Percentiles rank a stretch among this genome's conserved stretches.
These are phyloP conservation scores for Psilocybe mexicana DNA, from an alignment of 1,284 basidiomycete species.

Conservation along the genomic window DNA sequence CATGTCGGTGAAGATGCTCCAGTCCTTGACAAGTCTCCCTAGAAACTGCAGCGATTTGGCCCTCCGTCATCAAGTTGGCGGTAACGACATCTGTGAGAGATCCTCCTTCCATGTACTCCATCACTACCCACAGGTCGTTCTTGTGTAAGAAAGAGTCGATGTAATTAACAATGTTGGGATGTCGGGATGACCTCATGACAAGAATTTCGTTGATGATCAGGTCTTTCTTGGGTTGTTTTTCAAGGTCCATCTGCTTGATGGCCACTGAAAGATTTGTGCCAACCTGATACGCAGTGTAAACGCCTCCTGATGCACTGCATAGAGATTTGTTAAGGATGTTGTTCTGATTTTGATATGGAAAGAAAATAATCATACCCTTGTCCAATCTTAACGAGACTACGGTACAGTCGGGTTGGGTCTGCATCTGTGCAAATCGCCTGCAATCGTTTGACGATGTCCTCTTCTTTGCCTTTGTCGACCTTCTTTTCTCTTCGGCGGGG, in stretches of 20 bases:
- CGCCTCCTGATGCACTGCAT: slow-evolving; percentile 89
- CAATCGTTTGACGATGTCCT: slow-evolving; percentile 89
- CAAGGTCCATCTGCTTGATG: slow-evolving; percentile 99
- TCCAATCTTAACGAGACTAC: slow-evolving; percentile 94
- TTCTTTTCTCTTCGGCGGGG: slow-evolving; percentile 87
- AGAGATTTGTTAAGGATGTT: not conserved
- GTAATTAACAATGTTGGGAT: slow-evolving; percentile 99
- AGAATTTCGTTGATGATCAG: slow-evolving; percentile 99
- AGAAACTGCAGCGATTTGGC: slow-evolving; percentile 93
- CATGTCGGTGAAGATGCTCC: slow-evolving; percentile 90
- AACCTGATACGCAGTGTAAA: slow-evolving; percentile 97
- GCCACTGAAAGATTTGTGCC: slow-evolving; percentile 93
- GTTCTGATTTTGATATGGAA: not conserved
- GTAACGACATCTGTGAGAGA: slow-evolving; percentile 95
- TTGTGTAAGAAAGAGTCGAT: slow-evolving; percentile 98
- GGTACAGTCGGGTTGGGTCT: slow-evolving; percentile 93
- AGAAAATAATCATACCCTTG: slow-evolving; percentile 73
- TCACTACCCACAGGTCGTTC: slow-evolving; percentile 99
- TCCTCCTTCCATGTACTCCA: slow-evolving; percentile 99
- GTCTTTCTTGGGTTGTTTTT: slow-evolving; percentile 99
- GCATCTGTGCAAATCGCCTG: slow-evolving; percentile 97
- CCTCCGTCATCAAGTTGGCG: slow-evolving; percentile 93
- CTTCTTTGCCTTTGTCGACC: slow-evolving; percentile 80
- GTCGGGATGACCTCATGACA: slow-evolving; percentile 95
- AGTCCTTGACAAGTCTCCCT: slow-evolving; percentile 90